A percentile compares a stretch with the other conserved stretches of the same genome.
Conservation (phyloP, 306 rosid species). For the Fagus crenata region DNA sequence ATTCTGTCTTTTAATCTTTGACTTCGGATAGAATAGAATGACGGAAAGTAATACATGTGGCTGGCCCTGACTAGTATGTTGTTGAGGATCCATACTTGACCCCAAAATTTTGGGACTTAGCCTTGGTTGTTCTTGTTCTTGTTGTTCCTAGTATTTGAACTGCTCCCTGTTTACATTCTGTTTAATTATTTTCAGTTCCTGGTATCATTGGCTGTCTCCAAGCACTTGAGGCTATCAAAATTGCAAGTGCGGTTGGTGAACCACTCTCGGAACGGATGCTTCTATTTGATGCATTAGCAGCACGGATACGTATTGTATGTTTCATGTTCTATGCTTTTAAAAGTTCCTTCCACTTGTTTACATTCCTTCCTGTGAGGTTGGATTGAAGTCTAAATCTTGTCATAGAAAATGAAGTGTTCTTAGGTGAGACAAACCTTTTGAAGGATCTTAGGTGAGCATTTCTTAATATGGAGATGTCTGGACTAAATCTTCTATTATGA, state of each 20-base stretch:
- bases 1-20: neutral
- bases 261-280: constrained; percentile 91
- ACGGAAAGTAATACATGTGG: no score
- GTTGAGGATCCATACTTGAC: no score
- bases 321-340: constrained; percentile 25
- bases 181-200: constrained; percentile 65
- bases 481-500: neutral
- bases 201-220: constrained; percentile 96
- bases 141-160: neutral
- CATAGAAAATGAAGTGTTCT: neutral
- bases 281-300: constrained; percentile 82
- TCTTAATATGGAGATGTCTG: neutral
- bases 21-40: no score
- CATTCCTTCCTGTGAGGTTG: neutral
- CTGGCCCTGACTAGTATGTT: no score
- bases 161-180: neutral
- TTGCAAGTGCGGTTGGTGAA: constrained; percentile 84
- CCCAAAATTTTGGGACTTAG: no score
- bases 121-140: no score
- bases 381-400: neutral
- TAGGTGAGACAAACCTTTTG: neutral
- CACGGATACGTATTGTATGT: constrained; percentile 76
- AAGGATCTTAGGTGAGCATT: neutral
- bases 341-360: neutral
- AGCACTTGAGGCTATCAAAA: constrained; percentile 95